Evolutionary conservation across 139 green algal species (phyloP).

Genomic region (Tetratostichococcus sp.): DNA sequence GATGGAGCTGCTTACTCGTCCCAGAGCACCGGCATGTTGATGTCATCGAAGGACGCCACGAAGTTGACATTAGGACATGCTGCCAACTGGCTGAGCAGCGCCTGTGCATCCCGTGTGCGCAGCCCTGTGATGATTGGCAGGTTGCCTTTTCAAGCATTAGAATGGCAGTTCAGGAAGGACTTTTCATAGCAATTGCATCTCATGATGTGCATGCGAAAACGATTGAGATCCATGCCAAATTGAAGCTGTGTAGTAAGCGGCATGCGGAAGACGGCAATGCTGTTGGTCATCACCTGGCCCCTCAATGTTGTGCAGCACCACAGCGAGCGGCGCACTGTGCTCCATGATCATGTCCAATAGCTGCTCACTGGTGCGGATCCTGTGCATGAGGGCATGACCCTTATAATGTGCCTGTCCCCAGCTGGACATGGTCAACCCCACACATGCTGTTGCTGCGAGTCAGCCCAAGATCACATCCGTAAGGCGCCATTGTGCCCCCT

Average conservation of each 20-base stretch:
- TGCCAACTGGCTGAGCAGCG: constrained; percentile 62
- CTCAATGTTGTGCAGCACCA: constrained; percentile 88
- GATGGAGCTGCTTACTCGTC: constrained; percentile 47
- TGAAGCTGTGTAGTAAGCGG: too few relatives aligned
- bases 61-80: constrained; percentile 58
- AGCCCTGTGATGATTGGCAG: constrained; percentile 38
- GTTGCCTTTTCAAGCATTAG: not conserved
- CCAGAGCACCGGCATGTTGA: constrained; percentile 78
- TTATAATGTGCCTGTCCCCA: not conserved
- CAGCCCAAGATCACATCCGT: too few relatives aligned
- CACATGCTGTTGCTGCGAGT: too few relatives aligned
- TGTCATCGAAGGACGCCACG: constrained; percentile 76
- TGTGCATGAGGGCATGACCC: constrained; percentile 1
- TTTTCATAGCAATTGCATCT: too few relatives aligned
- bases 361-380: not conserved
- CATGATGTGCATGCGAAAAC: too few relatives aligned
- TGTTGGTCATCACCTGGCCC: constrained; percentile 64
- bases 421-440: too few relatives aligned
- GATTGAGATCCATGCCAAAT: too few relatives aligned
- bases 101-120: constrained; percentile 45
- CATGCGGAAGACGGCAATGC: too few relatives aligned
- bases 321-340: constrained; percentile 43
- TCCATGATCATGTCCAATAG: constrained; percentile 27
- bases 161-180: not conserved
- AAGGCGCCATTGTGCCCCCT: too few relatives aligned